Evolutionary conservation across 495 filamentous ascomycete genomes (phyloP), one percentile per base, ranked within the genome.

Genomic region (Astrocystis sublimbata): DNA sequence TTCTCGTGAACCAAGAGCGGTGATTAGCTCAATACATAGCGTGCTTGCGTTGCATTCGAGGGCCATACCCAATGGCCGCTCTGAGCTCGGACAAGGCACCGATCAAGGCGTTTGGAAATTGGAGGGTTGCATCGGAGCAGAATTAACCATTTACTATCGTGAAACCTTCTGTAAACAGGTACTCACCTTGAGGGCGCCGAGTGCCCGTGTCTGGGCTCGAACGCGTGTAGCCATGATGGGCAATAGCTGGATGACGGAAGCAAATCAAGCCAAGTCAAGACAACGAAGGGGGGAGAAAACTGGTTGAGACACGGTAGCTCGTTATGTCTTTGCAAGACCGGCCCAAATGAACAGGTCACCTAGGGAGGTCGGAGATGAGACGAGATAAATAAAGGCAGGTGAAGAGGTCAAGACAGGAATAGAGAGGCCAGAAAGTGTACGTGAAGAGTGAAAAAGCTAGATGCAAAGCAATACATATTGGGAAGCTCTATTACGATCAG

Each of bases 151-250:
- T 7, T 24, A 53, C 26, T 8, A 35, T n/a, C n/a, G n/a, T 33
- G 43, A 28, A 26, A 17, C 45, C 15, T 35, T 41, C 10, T 30
- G 1, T 6, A 35, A 13, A 1, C n/a, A 38, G 46, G 17, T 26
- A 8, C 82, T 69, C 75, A 87, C 86, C 73, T 78, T 81, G 23
- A 86, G 66, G 62, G 79, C 79, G n/a, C 65, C 59, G 12, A 74
- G 60, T 41, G 78, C 81, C 68, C 74, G 75, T 31, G 79, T 73
- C 23, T 80, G 78, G 35, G 78, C 67, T 66, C 81, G 75, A 6
- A 79, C 65, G 56, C 76, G 82, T 65, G 84, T 73, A 2, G 82
- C 79, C 83, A 85, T 85, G 42, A 65, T 71, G 9, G 45, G 26
- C 28, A 24, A 23, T 13, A 26, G 31, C 28, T 36, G 12, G 7